Conservation (phyloP, 805 yeast genomes). For the Saccharomycopsis schoenii region DNA sequence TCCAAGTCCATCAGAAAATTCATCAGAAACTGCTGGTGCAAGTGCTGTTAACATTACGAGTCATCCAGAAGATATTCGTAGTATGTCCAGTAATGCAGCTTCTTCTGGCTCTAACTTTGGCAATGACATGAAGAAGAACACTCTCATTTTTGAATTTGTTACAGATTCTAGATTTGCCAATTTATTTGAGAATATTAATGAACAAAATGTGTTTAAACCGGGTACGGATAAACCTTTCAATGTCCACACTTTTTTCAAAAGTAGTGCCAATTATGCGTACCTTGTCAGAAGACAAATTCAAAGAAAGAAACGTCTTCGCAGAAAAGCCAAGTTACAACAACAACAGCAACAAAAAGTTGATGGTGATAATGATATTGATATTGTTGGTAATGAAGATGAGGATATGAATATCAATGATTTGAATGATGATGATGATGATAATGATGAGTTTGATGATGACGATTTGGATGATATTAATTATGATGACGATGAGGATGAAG, state of each 20-base stretch:
- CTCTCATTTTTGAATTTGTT: slow-evolving; percentile 20
- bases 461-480: too few relatives aligned
- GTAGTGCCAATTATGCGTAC: slow-evolving; percentile 13
- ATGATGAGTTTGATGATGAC: slow-evolving; percentile 13
- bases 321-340: background rate
- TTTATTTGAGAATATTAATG: slow-evolving; percentile 29
- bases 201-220: slow-evolving; percentile 23
- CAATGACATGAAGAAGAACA: slow-evolving; percentile 10
- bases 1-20: slow-evolving; percentile 17
- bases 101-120: background rate
- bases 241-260: slow-evolving; percentile 12
- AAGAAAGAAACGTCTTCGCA: background rate
- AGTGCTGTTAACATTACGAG: background rate
- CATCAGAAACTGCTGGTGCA: background rate
- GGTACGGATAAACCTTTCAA: slow-evolving; percentile 7
- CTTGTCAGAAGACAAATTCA: slow-evolving; percentile 1
- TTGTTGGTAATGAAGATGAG: slow-evolving; percentile 10
- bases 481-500: slow-evolving; percentile 9
- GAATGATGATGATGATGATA: slow-evolving; percentile 8
- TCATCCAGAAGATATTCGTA: slow-evolving; percentile 15
- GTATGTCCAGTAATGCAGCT: background rate
- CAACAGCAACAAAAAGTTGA: background rate
- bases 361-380: background rate
- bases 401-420: slow-evolving; percentile 7
- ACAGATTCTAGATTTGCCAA: slow-evolving; percentile 33